Evolutionary conservation across 1,284 basidiomycete genomes (phyloP).

Genomic region (Boletus hoseneyae): DNA sequence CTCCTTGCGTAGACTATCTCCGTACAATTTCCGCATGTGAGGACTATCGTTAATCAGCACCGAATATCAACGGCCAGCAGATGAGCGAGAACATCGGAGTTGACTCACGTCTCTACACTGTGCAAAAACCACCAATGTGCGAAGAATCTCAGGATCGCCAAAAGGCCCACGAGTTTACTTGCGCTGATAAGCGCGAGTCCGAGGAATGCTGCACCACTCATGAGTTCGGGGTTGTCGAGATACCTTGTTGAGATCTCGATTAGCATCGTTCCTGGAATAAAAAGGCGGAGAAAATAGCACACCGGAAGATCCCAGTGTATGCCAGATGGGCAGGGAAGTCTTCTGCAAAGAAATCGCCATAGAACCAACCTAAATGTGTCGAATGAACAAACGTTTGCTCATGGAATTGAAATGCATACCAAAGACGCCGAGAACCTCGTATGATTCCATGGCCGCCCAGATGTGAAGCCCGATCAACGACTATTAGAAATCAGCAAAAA

Average conservation of each 20-base stretch:
- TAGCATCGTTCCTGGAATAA: not conserved
- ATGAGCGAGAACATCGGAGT: not conserved
- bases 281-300: constrained; percentile 14
- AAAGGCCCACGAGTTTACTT: constrained; percentile 78
- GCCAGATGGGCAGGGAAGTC: constrained; percentile 89
- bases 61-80: not conserved
- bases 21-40: constrained; percentile 96
- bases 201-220: constrained; percentile 95
- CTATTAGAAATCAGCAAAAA: constrained; percentile 37
- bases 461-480: constrained; percentile 84
- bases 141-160: constrained; percentile 85
- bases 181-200: constrained; percentile 90
- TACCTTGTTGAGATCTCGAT: constrained; percentile 21
- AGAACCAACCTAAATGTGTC: constrained; percentile 78
- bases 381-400: constrained; percentile 8
- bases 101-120: constrained; percentile 80
- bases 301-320: constrained; percentile 96
- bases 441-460: constrained; percentile 90
- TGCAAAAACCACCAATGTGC: constrained; percentile 92
- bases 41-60: constrained; percentile 66
- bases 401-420: constrained; percentile 42
- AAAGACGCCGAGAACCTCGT: constrained; percentile 90
- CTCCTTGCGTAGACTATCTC: constrained; percentile 88
- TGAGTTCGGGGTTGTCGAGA: constrained; percentile 92
- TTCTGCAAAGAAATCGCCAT: constrained; percentile 97